Conservation (phyloP, 768 basidiomycete genomes). For the Coprinopsis strossmayeri region DNA sequence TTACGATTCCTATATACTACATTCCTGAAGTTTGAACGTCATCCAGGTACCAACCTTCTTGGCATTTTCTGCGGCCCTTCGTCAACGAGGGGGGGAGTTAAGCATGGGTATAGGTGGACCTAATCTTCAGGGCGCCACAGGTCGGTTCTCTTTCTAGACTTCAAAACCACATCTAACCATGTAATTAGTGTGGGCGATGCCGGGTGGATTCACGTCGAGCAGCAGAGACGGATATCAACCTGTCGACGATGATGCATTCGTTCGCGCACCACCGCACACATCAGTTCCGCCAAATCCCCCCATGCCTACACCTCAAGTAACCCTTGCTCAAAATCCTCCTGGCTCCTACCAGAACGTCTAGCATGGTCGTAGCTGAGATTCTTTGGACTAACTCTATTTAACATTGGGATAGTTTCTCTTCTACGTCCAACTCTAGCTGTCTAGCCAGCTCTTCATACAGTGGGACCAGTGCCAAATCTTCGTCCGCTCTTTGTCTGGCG, state of each 20-base stretch:
- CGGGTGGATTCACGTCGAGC: constrained; percentile 57
- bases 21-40: not conserved
- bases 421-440: constrained; percentile 24
- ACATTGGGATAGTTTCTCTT: constrained; percentile 5
- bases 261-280: constrained; percentile 21
- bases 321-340: constrained; percentile 23
- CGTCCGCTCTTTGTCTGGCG: constrained; percentile 55
- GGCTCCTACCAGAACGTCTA: constrained; percentile 39
- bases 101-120: constrained; percentile 36
- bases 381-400: not conserved
- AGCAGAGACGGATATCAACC: constrained; percentile 56
- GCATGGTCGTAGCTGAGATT: not conserved
- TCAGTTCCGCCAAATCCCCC: constrained; percentile 20
- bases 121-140: constrained; percentile 51
- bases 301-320: constrained; percentile 14
- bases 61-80: constrained; percentile 42
- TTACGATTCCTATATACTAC: not conserved
- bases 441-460: constrained; percentile 26
- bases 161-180: constrained; percentile 4
- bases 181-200: constrained; percentile 68
- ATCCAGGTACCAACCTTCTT: constrained; percentile 54
- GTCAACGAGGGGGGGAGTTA: constrained; percentile 53
- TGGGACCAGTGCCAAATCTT: constrained; percentile 28
- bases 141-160: constrained; percentile 26
- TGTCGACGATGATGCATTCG: constrained; percentile 45